phyloP scores from a whole-genome alignment of 2,329 filamentous ascomycete species.

The Harringtonia lauricola region DNA sequence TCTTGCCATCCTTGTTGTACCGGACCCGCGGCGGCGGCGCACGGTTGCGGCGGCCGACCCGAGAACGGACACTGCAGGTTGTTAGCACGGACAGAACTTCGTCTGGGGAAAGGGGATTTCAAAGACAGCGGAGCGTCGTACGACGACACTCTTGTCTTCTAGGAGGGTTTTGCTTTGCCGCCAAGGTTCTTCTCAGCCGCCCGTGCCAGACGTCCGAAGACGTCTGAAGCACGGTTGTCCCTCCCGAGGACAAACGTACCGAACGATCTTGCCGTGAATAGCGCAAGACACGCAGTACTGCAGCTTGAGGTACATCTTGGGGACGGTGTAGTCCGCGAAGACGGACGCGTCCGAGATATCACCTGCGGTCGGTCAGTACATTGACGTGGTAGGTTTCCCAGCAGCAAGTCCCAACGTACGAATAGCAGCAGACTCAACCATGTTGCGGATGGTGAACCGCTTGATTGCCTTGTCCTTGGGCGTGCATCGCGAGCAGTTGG shows the following conservation, averaged over 20 bases:
- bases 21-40: constrained; percentile 93
- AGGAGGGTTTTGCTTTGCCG: not conserved
- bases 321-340: constrained; percentile 97
- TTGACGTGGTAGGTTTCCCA: not conserved
- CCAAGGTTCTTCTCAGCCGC: constrained; percentile 34
- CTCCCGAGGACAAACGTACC: constrained; percentile 65
- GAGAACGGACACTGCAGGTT: constrained; percentile 76
- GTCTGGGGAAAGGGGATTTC: constrained; percentile 8
- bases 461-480: constrained; percentile 99
- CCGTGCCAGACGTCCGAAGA: constrained; percentile 22
- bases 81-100: constrained; percentile 26
- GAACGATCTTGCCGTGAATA: constrained; percentile 99
- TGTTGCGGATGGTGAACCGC: constrained; percentile 99
- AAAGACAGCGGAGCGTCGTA: not conserved
- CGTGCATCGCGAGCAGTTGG: constrained; percentile 70
- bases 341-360: constrained; percentile 99
- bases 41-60: constrained; percentile 95
- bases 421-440: constrained; percentile 99
- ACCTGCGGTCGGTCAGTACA: constrained; percentile 42
- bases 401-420: constrained; percentile 46
- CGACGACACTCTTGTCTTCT: not conserved
- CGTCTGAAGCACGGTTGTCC: constrained; percentile 36
- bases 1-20: constrained; percentile 99
- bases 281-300: constrained; percentile 99
- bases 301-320: constrained; percentile 99